Base-by-base conservation (phyloP, 768 basidiomycete genomes). In the Pseudohyphozyma bogoriensis region DNA sequence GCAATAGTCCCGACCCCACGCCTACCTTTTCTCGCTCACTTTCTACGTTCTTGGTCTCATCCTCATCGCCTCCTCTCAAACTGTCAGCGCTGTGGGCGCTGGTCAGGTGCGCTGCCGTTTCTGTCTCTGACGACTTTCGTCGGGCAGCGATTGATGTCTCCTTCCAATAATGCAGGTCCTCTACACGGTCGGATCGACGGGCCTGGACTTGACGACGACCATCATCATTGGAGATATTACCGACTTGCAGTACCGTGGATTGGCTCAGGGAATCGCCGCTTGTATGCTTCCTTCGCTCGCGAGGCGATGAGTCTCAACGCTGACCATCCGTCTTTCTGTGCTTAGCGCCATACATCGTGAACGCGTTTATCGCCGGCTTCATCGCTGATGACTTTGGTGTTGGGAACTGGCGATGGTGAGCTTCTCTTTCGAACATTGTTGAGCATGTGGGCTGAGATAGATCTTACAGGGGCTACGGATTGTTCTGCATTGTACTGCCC, bases 221-320 rank as follows among this genome's bases (percentile, higher is more conserved):
- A 55, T 55, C 31, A 33, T 55, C 12, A 15, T 55, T 13, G 54
- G 22, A 18, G 54, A 55, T 31, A 42, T 55, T 20, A 45, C 42
- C 32, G 47, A 49, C 29, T 32, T 49, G 22, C 47, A 49, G 47
- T 49, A 31, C 29, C 47, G 47, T 32, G 47, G 47, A 5, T 7
- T 49, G 28, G 47, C 47, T 4, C 11, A 29, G 28, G 47, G 15
- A 16, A 28, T 49, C 12, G 47, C 31, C 18, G 11, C 47, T 12
- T 29, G 44, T 45, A 26, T 11, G 44, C 15, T 40, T 6, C 5
- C 7, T 40, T 18, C 39, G 18, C n/a, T 7, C 39, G 4, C n/a
- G 39, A 26, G n/a, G 20, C 10, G 44, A 22, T n/a, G 22, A 44
- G 3, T 6, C 44, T 45, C 6, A 45, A n/a, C n/a, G n/a, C n/a